These are phyloP conservation scores for Clonostachys sp. DNA, from an alignment of 2,329 filamentous ascomycete genomes.

Conservation along the genomic window DNA sequence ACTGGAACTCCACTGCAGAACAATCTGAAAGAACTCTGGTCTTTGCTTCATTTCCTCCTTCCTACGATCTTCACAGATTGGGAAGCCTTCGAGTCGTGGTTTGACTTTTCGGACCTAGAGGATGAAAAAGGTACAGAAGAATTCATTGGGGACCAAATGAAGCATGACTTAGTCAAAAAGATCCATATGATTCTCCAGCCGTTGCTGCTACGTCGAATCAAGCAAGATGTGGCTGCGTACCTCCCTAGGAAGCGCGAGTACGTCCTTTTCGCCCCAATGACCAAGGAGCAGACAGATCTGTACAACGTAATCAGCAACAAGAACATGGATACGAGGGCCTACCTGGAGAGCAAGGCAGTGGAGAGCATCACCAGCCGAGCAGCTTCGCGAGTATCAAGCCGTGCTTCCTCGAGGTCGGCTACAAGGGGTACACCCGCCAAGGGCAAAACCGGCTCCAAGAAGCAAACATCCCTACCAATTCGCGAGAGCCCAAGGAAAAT, in stretches of 20 bases:
- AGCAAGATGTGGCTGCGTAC: constrained; percentile 85
- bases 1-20: constrained; percentile 95
- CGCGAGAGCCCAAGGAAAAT: constrained; percentile 1
- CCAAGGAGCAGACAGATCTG: constrained; percentile 82
- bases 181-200: constrained; percentile 93
- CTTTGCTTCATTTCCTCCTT: constrained; percentile 85
- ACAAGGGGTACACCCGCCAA: constrained; percentile 5
- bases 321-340: constrained; percentile 60
- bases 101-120: constrained; percentile 89
- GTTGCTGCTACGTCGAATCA: constrained; percentile 80
- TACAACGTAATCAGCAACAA: constrained; percentile 65
- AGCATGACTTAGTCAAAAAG: constrained; percentile 54
- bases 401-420: constrained; percentile 20
- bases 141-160: constrained; percentile 71
- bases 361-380: constrained; percentile 47
- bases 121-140: constrained; percentile 77
- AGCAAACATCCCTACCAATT: not conserved
- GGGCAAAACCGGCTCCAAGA: not conserved
- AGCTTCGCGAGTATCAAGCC: constrained; percentile 21
- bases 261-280: constrained; percentile 89
- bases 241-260: constrained; percentile 98
- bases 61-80: constrained; percentile 91
- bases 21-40: constrained; percentile 93
- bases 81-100: constrained; percentile 92
- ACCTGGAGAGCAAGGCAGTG: constrained; percentile 74